Conservation (phyloP, 306 rosid genomes). For the Astragalus membranaceus region DNA sequence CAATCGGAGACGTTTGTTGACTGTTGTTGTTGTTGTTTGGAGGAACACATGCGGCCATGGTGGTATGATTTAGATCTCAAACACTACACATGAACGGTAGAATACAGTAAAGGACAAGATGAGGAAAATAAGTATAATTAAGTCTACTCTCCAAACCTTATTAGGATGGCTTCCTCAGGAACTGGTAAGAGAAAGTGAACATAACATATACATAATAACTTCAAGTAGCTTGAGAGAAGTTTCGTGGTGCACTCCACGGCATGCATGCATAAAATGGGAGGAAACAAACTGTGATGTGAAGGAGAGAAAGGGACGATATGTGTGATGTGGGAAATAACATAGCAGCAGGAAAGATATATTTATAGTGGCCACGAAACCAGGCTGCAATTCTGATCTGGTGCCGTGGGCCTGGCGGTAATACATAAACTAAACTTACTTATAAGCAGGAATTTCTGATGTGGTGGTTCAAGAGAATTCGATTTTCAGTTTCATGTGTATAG, state of each 20-base stretch:
- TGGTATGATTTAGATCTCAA: not conserved
- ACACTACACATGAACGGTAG: not conserved
- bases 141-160: no score
- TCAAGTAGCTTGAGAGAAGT: not conserved
- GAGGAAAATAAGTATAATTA: no score
- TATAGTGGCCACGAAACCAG: no score
- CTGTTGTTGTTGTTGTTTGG: constrained; percentile 1
- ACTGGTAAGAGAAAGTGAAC: no score
- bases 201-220: no score
- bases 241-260: not conserved
- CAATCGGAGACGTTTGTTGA: constrained; percentile 31
- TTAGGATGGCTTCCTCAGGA: no score
- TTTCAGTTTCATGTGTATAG: no score
- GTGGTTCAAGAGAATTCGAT: no score
- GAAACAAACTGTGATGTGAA: not conserved
- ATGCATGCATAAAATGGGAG: not conserved
- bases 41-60: not conserved
- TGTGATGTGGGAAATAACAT: not conserved
- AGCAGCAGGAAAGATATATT: not conserved
- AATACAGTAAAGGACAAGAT: not conserved
- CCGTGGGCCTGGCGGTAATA: no score
- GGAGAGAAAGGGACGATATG: not conserved
- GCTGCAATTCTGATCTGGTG: no score
- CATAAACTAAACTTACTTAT: no score
- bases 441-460: no score